phyloP scores from a whole-genome alignment of 2,329 filamentous ascomycete species.

The Monosporascus ibericus region DNA sequence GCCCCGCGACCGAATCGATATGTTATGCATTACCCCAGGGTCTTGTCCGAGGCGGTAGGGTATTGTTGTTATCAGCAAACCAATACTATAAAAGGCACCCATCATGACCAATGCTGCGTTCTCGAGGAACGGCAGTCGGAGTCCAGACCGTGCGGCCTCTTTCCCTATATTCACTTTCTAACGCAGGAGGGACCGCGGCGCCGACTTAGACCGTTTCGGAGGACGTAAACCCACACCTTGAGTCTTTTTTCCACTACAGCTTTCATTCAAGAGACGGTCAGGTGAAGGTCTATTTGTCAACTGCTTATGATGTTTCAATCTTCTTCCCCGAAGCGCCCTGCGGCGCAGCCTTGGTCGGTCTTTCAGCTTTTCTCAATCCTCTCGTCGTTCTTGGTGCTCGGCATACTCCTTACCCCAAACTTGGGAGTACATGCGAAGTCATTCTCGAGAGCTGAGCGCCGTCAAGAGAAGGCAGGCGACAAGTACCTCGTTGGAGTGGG shows the following conservation, averaged over 20 bases:
- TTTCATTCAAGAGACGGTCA: no score
- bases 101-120: no score
- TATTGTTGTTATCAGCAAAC: not conserved
- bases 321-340: constrained; percentile 7
- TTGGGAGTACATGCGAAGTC: constrained; percentile 5
- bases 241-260: no score
- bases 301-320: constrained; percentile 4
- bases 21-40: not conserved
- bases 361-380: constrained; percentile 21
- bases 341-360: constrained; percentile 18
- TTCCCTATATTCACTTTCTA: no score
- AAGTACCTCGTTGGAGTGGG: constrained; percentile 46
- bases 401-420: constrained; percentile 22
- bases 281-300: not conserved
- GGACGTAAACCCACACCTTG: no score
- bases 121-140: no score
- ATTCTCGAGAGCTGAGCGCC: constrained; percentile 6
- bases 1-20: not conserved
- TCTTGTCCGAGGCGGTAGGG: not conserved
- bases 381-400: constrained; percentile 29
- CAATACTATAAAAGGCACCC: no score
- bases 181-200: no score
- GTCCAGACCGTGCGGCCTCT: no score
- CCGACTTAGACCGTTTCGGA: no score
- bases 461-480: constrained; percentile 27